phyloP scores from a whole-genome alignment of 2,329 filamentous ascomycete genomes.

The Sporothrix humicola region DNA sequence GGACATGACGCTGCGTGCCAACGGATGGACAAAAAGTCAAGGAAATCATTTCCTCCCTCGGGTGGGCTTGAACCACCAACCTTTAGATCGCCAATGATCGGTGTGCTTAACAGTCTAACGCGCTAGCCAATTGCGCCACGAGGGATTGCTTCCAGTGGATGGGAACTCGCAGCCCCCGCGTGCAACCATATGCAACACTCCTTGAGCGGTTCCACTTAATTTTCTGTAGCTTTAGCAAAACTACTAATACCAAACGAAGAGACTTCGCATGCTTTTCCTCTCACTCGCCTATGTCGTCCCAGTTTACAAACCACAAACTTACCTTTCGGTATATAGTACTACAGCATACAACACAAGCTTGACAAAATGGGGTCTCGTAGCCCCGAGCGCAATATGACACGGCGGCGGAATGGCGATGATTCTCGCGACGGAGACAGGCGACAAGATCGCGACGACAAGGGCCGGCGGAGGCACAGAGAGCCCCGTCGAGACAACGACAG shows the following conservation, averaged over 20 bases:
- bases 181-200: background rate
- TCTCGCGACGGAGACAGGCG: constrained; percentile 38
- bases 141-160: constrained; percentile 27
- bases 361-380: constrained; percentile 24
- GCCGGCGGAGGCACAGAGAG: background rate
- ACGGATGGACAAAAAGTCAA: background rate
- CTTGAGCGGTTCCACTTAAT: background rate
- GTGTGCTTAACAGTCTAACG: constrained; percentile 34
- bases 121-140: constrained; percentile 36
- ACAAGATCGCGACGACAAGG: constrained; percentile 33
- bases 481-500: background rate
- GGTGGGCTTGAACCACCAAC: constrained; percentile 34
- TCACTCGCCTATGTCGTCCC: no score
- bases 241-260: background rate
- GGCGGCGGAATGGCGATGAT: constrained; percentile 35
- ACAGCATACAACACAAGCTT: background rate
- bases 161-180: background rate
- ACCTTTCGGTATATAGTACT: no score
- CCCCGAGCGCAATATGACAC: background rate
- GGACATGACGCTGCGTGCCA: background rate
- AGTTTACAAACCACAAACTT: no score
- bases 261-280: background rate
- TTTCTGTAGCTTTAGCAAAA: background rate
- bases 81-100: constrained; percentile 25
- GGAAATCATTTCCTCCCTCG: constrained; percentile 26